Evolutionary conservation across 192 early-diverging fungal genomes (phyloP).

Genomic region (Rhizophagus clarus): DNA sequence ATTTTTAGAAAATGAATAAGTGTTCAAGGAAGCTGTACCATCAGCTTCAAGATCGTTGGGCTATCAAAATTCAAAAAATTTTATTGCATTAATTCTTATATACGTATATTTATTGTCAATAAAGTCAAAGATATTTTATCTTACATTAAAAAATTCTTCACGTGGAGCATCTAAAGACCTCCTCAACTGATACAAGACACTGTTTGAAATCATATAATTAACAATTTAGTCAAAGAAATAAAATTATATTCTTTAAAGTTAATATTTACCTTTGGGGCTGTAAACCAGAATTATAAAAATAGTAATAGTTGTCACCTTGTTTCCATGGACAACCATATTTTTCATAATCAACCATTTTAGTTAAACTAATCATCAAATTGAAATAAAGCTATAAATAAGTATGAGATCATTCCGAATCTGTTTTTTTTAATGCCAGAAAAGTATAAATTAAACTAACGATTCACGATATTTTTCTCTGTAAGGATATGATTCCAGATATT

Average conservation of each 20-base stretch:
- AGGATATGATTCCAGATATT: conserved; percentile 49
- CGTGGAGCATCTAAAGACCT: background rate
- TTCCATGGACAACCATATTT: conserved; percentile 57
- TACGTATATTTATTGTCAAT: background rate
- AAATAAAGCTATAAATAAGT: background rate
- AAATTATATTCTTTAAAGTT: background rate
- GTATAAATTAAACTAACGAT: conserved; percentile 27
- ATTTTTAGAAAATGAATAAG: conserved; percentile 56
- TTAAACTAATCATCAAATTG: conserved; percentile 43
- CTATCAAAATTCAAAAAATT: conserved; percentile 3
- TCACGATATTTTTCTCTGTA: conserved; percentile 39
- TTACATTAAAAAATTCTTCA: conserved; percentile 42
- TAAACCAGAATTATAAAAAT: conserved; percentile 62
- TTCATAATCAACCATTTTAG: conserved; percentile 61
- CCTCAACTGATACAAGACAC: conserved; percentile 56
- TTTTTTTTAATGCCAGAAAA: background rate
- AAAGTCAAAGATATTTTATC: conserved; percentile 49
- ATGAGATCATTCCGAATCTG: background rate
- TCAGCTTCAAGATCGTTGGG: conserved; percentile 62
- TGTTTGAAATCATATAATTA: background rate
- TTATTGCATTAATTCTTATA: background rate
- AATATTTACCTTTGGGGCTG: conserved; percentile 50
- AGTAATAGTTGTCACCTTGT: conserved; percentile 64
- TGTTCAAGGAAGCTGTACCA: conserved; percentile 55
- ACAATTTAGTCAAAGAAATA: background rate